Base-by-base conservation (phyloP, 495 filamentous ascomycete species). In the Trichodelitschia bisporula region DNA sequence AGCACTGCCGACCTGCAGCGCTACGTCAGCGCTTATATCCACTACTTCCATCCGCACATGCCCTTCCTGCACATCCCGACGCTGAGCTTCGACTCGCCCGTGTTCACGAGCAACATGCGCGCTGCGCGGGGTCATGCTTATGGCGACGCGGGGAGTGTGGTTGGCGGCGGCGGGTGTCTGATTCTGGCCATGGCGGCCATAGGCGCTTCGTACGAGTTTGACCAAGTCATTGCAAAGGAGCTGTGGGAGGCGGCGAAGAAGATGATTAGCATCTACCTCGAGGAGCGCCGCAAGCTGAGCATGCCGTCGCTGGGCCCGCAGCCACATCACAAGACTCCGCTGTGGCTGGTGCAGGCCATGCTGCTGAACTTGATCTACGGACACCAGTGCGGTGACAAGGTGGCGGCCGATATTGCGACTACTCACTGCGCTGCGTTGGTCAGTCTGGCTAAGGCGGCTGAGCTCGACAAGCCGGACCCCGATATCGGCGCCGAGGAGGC, bases 331-430 rank as follows among this genome's bases (percentile, higher is more conserved):
- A 66, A 69, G 21, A 92, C 80, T 9, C 86, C 86, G 2, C 59
- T 93, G 29, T 93, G 86, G 86, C 61, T 97, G 17, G 79, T 97
- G n/a, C 86, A 97, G 44, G 83, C 86, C 1, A 93, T 97, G 86
- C 61, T 97, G 18, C 60, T 97, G 24, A 93, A 91, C 50, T 77
- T 95, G 19, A 74, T 95, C 8, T 97, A 91, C 40, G 89, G 89
- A 6, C 78, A 95, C 40, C 82, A 90, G 39, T 92, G 78, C 46
- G 89, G 77, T 16, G 84, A 97, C 44, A 86, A 84, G 52, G 67
- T 61, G 19, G 72, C 78, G 10, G 77, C 77, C 19, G 79, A 92
- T 46, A 90, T 89, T 39, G 86, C 86, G 2, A 77, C 69, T 37
- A 91, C 72, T 1, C 86, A 93, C 39, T 89, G 79, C 41, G 76